These are phyloP conservation scores for Myrmaecium sp. DNA, from an alignment of 2,329 filamentous ascomycete genomes.

Conservation along the genomic window DNA sequence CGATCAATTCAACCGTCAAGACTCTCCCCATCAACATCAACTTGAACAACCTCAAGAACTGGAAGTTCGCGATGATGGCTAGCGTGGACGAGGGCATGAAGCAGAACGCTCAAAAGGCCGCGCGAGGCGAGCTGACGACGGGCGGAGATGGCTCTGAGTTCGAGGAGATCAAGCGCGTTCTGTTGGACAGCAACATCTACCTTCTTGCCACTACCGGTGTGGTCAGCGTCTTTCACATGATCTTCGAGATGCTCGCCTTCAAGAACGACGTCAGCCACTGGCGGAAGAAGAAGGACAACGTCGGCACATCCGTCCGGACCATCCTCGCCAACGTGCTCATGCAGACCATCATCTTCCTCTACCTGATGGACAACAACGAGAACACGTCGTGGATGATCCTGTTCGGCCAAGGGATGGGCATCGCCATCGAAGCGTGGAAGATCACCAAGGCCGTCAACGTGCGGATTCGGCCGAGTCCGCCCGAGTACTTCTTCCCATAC, in stretches of 20 bases:
- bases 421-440: conserved; percentile 74
- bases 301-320: conserved; percentile 88
- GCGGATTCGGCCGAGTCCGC: conserved; percentile 50
- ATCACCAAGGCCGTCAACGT: conserved; percentile 91
- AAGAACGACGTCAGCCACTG: conserved; percentile 95
- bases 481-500: conserved; percentile 61
- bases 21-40: conserved; percentile 69
- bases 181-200: conserved; percentile 86
- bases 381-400: conserved; percentile 99
- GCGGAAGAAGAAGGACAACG: conserved; percentile 98
- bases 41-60: conserved; percentile 62
- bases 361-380: conserved; percentile 91
- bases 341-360: conserved; percentile 90
- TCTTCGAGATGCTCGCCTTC: conserved; percentile 92
- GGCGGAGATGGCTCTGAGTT: conserved; percentile 85
- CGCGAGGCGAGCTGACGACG: conserved; percentile 50
- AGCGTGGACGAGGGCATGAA: conserved; percentile 79
- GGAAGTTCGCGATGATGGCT: conserved; percentile 79
- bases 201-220: conserved; percentile 70
- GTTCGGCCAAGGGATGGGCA: conserved; percentile 76
- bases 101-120: conserved; percentile 61
- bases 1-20: conserved; percentile 78
- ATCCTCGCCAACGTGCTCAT: conserved; percentile 97
- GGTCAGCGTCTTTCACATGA: conserved; percentile 77
- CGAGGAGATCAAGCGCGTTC: conserved; percentile 91